phyloP scores from a whole-genome alignment of 257 asterid species.

The Ilex asprella region DNA sequence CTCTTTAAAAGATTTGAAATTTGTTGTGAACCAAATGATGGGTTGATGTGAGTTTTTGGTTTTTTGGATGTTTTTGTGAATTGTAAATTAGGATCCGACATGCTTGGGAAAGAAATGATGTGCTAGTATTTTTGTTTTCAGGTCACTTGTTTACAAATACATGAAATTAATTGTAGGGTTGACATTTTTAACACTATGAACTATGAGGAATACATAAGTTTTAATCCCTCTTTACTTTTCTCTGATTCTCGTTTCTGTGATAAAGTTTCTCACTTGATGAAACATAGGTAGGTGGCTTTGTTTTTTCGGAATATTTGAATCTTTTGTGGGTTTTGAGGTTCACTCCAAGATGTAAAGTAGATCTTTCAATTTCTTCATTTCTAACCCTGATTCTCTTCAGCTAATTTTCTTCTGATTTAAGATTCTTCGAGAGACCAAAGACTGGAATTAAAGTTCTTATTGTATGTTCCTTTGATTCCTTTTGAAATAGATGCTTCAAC shows the following conservation, averaged over 20 bases:
- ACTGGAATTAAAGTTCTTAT: neutral
- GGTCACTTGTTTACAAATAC: neutral
- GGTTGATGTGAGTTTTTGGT: neutral
- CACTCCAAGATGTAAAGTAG: no score
- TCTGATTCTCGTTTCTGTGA: neutral
- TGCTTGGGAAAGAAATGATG: no score
- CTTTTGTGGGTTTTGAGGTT: no score
- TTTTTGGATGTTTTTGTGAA: neutral
- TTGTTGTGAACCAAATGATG: neutral
- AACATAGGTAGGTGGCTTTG: no score
- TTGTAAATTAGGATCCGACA: neutral
- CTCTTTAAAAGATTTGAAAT: neutral
- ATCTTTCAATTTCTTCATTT: no score
- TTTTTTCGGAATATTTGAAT: no score
- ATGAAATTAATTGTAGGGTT: neutral
- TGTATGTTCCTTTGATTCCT: neutral
- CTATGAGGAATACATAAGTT: neutral
- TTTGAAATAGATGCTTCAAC: constrained; percentile 54
- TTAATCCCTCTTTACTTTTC: neutral
- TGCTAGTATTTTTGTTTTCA: no score
- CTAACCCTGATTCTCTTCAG: no score
- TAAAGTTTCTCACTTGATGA: no score
- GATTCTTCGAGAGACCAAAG: neutral
- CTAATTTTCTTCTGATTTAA: no score
- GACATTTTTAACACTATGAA: neutral